Evolutionary conservation across 192 early-diverging fungal genomes (phyloP), one percentile per base, ranked within the genome.

Genomic region (Phycomyces blakesleeanus): DNA sequence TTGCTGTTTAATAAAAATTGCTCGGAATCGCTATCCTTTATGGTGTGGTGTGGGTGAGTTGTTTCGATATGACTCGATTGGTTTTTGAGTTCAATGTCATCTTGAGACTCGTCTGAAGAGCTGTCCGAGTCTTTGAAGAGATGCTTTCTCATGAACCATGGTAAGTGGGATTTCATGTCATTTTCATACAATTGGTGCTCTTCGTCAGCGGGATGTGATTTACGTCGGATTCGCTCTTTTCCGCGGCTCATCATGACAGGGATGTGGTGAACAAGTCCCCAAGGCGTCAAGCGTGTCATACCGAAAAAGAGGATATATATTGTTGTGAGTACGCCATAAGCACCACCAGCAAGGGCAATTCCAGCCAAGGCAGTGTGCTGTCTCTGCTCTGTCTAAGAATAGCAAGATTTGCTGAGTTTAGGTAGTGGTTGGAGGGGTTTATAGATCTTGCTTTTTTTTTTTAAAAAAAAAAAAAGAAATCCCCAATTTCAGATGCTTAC

Each of bases 281-380:
- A 70, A 7, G 68, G 68, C 9, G 68, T 52, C 21, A 70, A 21
- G 18, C 68, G 21, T 12, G 55, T 63, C 62, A 64, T 70, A 2
- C 68, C 68, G 11, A 70, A 70, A 18, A 70, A 60, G 4, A 70
- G 14, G 21, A 64, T 63, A 14, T 70, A 70, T 0, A 70, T 11
- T 14, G 62, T 64, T 14, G 57, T 70, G 5, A 64, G 40, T 41
- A 64, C 39, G 26, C 68, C 68, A 15, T 64, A 70, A 12, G 44
- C 51, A 55, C 68, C 68, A 60, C 68, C 68, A 29, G 56, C 61
- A 21, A 70, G 54, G 15, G 68, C 68, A 59, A 70, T 16, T 10
- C 51, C n/a, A 44, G 61, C 50, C 18, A 70, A 26, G 0, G 58
- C 8, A n/a, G 68, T 70, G 27, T 70, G 56, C 24, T 70, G 68